Base-by-base conservation (phyloP, 2,329 filamentous ascomycete genomes). In the Talaromyces sp. region DNA sequence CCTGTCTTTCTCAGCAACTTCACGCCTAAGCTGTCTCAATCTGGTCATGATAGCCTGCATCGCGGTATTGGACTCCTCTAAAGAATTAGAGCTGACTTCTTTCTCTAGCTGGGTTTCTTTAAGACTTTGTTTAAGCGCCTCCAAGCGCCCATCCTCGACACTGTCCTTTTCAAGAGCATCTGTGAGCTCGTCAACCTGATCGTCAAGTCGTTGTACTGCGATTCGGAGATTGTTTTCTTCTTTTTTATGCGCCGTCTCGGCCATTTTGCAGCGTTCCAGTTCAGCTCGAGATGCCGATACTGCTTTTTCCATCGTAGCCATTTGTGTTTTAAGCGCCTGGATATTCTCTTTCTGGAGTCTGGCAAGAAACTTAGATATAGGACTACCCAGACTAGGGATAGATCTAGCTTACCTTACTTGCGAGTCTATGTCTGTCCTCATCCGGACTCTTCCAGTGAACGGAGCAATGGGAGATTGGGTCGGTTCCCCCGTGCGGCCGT, bases 361-460 rank as follows among this genome's bases (percentile, higher is more conserved):
- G 55, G 17, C 55, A 25, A 30, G 55, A 19, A 55, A 30, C 65
- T 55, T 47, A 47, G 44, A 10, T 67, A 49, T 30, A 25, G 13
- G 30, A 13, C 27, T 42, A 25, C 36, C 13, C 44, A 47, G 17
- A 13, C 28, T 25, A 33, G 32, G 22, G 19, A 51, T 32, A 53
- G 52, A 49, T 22, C 44, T 36, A 10, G 64, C 69, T 56, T 70
- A 84, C 78, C 74, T 79, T 47, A 93, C 82, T 69, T 91, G 89
- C 19, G 84, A 84, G 61, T 85, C 88, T 28, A 85, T 80, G 70
- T 96, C 90, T 0, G 90, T 88, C 70, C 88, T 89, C 86, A 96
- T 96, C n/a, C 92, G 86, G 27, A 89, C 81, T 10, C 76, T 77
- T 44, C 83, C 80, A 0, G 70, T 73, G 65, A 79, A 85, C 17